Base-by-base conservation (phyloP, 2,329 filamentous ascomycete species). In the Trichoderma pleuroti region DNA sequence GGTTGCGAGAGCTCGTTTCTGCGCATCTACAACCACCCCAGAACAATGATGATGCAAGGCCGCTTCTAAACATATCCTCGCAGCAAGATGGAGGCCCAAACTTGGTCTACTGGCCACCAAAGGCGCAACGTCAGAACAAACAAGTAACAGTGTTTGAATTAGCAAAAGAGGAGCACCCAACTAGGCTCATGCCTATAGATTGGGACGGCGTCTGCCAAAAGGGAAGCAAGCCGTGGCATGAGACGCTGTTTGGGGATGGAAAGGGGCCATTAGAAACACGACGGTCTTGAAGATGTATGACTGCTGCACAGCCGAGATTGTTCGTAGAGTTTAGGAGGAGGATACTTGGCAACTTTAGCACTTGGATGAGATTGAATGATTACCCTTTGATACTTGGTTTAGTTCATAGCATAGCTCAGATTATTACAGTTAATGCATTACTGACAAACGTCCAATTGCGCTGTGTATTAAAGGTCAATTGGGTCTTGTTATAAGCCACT, bases 161-260 rank as follows among this genome's bases (percentile, higher is more conserved):
- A 21, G 56, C 56, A 7, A 61, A 26, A 8, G 66, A 24, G 6
- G 39, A 46, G 3, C 30, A 28, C 8, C 66, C 66, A 1, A 56
- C 56, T 1, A 36, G 16, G 24, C 21, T 61, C 9, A 11, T 16
- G 6, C 66, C 66, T 6, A 68, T 61, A 49, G 28, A 52, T 12
- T 68, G 66, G 66, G 66, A 61, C 3, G 56, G 39, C 7, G 39
- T 68, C 4, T 68, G 66, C 6, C 66, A 68, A n/a, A 68, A 61
- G 5, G 66, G 66, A 36, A 34, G 30, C 28, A 36, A 28, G 7
- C 56, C 66, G 8, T 68, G 56, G 66, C 18, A 61, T 28, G 66
- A 68, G 6, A 56, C 26, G 10, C 28, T 68, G n/a, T 68, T 68
- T 14, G 66, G 56, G 7, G 56, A 60, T 21, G 66, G 42, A 21